Conservation (phyloP, 345 rosid species). For the Populus ilicifolia region DNA sequence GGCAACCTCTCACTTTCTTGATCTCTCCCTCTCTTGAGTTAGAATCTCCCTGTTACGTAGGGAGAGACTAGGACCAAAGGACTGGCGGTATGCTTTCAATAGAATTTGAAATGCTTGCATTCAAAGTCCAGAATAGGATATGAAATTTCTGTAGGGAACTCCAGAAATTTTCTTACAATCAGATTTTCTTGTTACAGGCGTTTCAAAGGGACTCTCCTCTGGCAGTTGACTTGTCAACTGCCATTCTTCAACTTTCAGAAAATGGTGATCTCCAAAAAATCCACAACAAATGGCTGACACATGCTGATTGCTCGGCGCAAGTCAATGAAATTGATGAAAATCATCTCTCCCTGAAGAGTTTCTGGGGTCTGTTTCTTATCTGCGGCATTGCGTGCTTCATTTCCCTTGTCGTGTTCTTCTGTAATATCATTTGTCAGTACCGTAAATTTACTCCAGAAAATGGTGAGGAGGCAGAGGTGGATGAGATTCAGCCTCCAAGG, state of each 20-base stretch:
- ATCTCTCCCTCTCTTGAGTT: no score
- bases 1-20: no score
- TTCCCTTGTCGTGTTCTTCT: slow-evolving; percentile 53
- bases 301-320: slow-evolving; percentile 41
- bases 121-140: not conserved
- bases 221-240: slow-evolving; percentile 81
- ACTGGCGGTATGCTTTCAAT: no score
- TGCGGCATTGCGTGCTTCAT: slow-evolving; percentile 60
- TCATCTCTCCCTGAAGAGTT: slow-evolving; percentile 61
- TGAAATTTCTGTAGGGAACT: not conserved
- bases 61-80: no score
- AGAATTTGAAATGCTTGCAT: not conserved
- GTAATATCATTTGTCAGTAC: slow-evolving; percentile 51
- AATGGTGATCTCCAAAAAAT: slow-evolving; percentile 75
- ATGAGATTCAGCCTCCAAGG: slow-evolving; percentile 47
- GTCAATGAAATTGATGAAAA: slow-evolving; percentile 26
- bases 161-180: not conserved
- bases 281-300: slow-evolving; percentile 72
- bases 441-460: slow-evolving; percentile 45
- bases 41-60: not conserved
- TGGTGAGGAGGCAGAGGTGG: slow-evolving; percentile 27
- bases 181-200: slow-evolving; percentile 47
- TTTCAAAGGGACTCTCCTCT: slow-evolving; percentile 92
- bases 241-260: slow-evolving; percentile 81
- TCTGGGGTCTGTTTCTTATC: slow-evolving; percentile 89